Percentiles rank a stretch among this genome's conserved stretches.
These are phyloP conservation scores for Lipomyces starkeyi DNA, from an alignment of 805 yeast genomes.

Conservation along the genomic window DNA sequence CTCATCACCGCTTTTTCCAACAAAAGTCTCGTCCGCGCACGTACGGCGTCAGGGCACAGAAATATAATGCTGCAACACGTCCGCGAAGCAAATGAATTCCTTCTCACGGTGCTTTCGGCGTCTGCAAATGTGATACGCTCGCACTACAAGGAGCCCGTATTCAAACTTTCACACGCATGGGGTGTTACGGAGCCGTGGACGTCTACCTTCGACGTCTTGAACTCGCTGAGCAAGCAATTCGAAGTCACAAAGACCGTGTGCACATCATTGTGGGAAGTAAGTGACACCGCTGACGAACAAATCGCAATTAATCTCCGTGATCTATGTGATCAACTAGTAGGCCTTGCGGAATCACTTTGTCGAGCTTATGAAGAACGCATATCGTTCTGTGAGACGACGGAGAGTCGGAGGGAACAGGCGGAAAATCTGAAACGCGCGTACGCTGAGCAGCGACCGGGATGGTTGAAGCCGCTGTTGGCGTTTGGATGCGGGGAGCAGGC, in stretches of 20 bases:
- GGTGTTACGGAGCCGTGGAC: constrained; percentile 43
- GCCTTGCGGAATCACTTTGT: constrained; percentile 52
- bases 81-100: constrained; percentile 26
- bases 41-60: constrained; percentile 18
- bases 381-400: constrained; percentile 32
- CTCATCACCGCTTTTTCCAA: constrained; percentile 22
- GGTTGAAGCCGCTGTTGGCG: constrained; percentile 66
- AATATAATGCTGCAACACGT: constrained; percentile 15
- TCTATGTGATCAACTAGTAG: constrained; percentile 44
- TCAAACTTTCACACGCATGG: constrained; percentile 27
- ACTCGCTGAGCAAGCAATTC: constrained; percentile 40
- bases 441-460: constrained; percentile 49
- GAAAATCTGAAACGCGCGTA: constrained; percentile 37
- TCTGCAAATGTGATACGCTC: constrained; percentile 33
- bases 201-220: constrained; percentile 37
- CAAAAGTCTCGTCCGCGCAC: constrained; percentile 28
- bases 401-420: constrained; percentile 20
- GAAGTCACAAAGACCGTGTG: constrained; percentile 29
- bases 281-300: constrained; percentile 24
- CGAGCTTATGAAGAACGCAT: constrained; percentile 43
- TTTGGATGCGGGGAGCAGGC: constrained; percentile 61
- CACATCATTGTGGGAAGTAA: constrained; percentile 30
- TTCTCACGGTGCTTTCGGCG: constrained; percentile 17
- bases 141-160: constrained; percentile 19
- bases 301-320: constrained; percentile 24